Conservation (phyloP, 352 stramenopile species). For the Globisporangium paroecandrum region DNA sequence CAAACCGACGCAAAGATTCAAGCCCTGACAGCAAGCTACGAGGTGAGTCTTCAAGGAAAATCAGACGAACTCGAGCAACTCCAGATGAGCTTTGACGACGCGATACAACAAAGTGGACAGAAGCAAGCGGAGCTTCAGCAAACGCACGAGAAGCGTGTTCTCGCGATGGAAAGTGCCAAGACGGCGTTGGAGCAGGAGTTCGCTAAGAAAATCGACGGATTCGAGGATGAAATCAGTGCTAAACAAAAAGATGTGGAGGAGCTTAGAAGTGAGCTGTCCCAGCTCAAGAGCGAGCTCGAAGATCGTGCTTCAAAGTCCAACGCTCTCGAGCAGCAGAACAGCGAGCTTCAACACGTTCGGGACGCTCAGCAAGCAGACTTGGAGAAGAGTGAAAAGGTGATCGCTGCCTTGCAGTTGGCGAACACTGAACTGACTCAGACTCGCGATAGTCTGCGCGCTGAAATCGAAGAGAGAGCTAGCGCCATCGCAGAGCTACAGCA, state of each 20-base stretch:
- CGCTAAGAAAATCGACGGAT: conserved; percentile 15
- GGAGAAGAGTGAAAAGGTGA: background rate
- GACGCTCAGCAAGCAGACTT: conserved; percentile 1
- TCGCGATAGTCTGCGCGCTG: conserved; percentile 4
- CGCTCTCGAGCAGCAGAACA: background rate
- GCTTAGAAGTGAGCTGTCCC: conserved; percentile 1
- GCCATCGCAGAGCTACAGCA: conserved; percentile 3
- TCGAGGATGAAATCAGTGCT: conserved; percentile 8
- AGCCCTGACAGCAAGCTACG: background rate
- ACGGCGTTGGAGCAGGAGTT: conserved; percentile 15
- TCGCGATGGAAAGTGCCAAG: conserved; percentile 1
- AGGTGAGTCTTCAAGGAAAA: conserved; percentile 6
- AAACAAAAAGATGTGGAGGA: conserved; percentile 13
- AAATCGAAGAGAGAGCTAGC: background rate
- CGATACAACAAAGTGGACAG: conserved; percentile 14
- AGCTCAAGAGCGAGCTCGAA: background rate
- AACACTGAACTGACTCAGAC: background rate
- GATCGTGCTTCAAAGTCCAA: background rate
- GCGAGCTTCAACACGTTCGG: background rate
- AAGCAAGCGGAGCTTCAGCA: conserved; percentile 21
- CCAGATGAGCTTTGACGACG: background rate
- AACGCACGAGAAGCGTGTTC: conserved; percentile 18
- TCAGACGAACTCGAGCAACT: conserved; percentile 8
- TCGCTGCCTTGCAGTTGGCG: background rate
- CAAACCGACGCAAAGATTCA: conserved; percentile 1